Evolutionary conservation across 495 filamentous ascomycete species (phyloP).

Genomic region (Bathelium albidoporum): DNA sequence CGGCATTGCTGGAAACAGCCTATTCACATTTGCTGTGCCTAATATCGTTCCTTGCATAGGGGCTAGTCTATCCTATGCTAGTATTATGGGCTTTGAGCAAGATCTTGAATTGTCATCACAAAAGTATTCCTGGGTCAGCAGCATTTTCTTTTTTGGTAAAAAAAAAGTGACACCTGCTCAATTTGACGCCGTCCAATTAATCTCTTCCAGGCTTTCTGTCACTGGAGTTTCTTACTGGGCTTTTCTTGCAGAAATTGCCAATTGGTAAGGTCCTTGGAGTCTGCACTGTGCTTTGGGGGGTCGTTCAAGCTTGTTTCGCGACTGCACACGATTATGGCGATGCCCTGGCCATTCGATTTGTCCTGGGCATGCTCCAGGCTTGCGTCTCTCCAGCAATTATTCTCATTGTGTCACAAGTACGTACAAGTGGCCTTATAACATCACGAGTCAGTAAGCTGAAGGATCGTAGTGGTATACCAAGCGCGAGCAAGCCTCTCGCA

Average conservation of each 20-base stretch:
- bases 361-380: constrained; percentile 17
- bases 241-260: constrained; percentile 11
- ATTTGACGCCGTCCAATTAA: not conserved
- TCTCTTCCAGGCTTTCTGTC: constrained; percentile 3
- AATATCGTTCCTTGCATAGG: too few species aligned
- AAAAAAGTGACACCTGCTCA: too few species aligned
- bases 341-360: constrained; percentile 10
- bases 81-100: not conserved
- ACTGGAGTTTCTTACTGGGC: constrained; percentile 13
- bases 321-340: constrained; percentile 14
- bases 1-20: not conserved
- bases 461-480: not conserved
- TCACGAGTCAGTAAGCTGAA: not conserved
- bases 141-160: not conserved
- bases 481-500: constrained; percentile 5
- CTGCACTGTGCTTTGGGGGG: constrained; percentile 19
- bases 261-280: constrained; percentile 15
- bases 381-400: constrained; percentile 15
- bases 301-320: constrained; percentile 9
- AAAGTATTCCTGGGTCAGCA: not conserved
- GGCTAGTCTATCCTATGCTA: not conserved
- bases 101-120: not conserved
- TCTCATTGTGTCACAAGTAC: constrained; percentile 11
- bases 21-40: too few species aligned
- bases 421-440: constrained; percentile 7